Conservation (phyloP, 1,284 basidiomycete species). For the Cystobasidium slooffiae region DNA sequence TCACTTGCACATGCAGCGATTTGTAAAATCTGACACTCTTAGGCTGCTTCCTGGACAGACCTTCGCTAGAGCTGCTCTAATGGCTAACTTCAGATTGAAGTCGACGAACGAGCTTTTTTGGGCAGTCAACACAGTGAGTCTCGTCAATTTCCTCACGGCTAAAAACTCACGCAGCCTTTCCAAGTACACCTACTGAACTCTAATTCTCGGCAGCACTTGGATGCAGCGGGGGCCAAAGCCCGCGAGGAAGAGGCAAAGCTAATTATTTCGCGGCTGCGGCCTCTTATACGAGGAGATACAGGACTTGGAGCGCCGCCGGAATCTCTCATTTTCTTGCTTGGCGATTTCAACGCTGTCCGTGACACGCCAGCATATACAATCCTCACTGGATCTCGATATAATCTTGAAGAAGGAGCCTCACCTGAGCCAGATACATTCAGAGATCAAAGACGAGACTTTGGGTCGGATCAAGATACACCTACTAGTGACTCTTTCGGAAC, state of each 20-base stretch:
- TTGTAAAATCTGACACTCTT: background rate
- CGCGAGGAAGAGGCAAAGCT: background rate
- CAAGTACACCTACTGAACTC: background rate
- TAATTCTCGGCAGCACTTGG: background rate
- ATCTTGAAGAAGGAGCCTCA: background rate
- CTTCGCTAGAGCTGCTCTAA: background rate
- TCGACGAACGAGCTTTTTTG: background rate
- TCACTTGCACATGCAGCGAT: no score
- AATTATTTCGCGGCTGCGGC: background rate
- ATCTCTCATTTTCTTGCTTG: background rate
- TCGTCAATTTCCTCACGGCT: no score
- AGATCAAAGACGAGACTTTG: background rate
- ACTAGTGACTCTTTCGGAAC: background rate
- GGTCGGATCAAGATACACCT: background rate
- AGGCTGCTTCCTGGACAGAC: no score
- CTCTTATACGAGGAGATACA: background rate
- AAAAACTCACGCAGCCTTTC: no score
- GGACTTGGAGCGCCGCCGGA: background rate
- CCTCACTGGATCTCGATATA: constrained; percentile 1
- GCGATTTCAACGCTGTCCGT: background rate
- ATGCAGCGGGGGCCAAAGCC: background rate
- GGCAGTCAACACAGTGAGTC: constrained; percentile 5
- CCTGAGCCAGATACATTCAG: background rate
- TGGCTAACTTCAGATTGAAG: background rate
- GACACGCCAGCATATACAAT: background rate